Base-by-base conservation (phyloP, 208 protist genomes). In the Willaertia magna region DNA sequence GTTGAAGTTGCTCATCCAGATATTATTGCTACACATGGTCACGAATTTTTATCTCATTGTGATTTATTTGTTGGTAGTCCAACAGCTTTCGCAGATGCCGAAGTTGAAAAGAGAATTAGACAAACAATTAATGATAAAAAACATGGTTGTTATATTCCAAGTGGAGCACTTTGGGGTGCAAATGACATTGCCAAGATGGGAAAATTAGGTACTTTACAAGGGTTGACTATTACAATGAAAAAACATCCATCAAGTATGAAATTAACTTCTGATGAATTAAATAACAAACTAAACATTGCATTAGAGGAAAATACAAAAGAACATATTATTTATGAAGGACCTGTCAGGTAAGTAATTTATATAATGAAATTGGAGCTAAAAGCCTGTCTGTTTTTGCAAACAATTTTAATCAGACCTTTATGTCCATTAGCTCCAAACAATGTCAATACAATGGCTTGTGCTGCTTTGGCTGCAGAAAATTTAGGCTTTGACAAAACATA, bases 361-460 rank as follows among this genome's bases (percentile, higher is more conserved):
- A n/a, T n/a, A n/a, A n/a, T n/a, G n/a, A n/a, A n/a, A n/a, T n/a
- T n/a, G n/a, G n/a, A n/a, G n/a, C n/a, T n/a, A n/a, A n/a, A n/a
- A n/a, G n/a, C n/a, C n/a, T n/a, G n/a, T n/a, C n/a, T n/a, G n/a
- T n/a, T n/a, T n/a, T n/a, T n/a, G n/a, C n/a, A n/a, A n/a, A n/a
- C n/a, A n/a, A n/a, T n/a, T n/a, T n/a, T n/a, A n/a, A n/a, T n/a
- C n/a, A 51, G 88, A 43, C 87, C 84, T 16, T 75, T 90, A 4
- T 88, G 86, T 79, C 88, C 88, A n/a, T 30, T 90, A 9, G 88
- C 88, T n/a, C 88, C 88, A 16, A 88, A 90, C 52, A 90, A 90
- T 84, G 86, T 88, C 48, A 90, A 90, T 84, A 90, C 88, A n/a
- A 90, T 90, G 88, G 88, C 88, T 39, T 88, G 87, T 46, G 86